A percentile compares a stretch with the other conserved stretches of the same genome.
phyloP scores from a whole-genome alignment of 2,329 filamentous ascomycete species.

The Fusarium sp. region DNA sequence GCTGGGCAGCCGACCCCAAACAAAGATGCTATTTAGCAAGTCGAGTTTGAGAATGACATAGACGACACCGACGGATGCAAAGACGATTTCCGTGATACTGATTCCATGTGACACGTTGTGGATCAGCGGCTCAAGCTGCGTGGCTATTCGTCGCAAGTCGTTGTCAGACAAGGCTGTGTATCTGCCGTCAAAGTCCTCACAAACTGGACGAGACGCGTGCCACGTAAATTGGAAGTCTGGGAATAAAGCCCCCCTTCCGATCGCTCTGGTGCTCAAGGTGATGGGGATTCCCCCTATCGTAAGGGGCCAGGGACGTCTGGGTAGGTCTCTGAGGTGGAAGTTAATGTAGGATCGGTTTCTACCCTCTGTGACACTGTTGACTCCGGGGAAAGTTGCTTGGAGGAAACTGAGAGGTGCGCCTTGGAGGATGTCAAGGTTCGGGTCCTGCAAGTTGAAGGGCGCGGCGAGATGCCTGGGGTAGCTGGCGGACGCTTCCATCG shows the following conservation, averaged over 20 bases:
- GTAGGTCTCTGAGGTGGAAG: background rate
- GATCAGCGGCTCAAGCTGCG: background rate
- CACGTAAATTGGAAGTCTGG: too few relatives aligned
- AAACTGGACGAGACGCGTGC: background rate
- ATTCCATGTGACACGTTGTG: background rate
- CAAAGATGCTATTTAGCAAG: background rate
- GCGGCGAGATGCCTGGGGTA: background rate
- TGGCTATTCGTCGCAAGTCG: background rate
- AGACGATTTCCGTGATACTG: background rate
- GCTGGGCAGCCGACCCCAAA: background rate
- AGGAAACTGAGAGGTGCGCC: background rate
- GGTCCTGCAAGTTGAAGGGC: too few relatives aligned
- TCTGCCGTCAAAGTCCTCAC: background rate
- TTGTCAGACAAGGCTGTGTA: background rate
- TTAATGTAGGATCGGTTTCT: background rate
- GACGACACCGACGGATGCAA: background rate
- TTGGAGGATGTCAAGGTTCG: too few relatives aligned
- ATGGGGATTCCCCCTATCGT: background rate
- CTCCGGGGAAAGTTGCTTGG: background rate
- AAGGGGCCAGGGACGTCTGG: background rate
- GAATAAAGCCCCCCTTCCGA: too few relatives aligned
- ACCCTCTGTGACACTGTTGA: background rate
- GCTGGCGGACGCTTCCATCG: too few relatives aligned
- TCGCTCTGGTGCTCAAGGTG: background rate
- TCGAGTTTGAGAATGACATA: background rate